Evolutionary conservation across 345 rosid species (phyloP).

Genomic region (Anastatica hierochuntica): DNA sequence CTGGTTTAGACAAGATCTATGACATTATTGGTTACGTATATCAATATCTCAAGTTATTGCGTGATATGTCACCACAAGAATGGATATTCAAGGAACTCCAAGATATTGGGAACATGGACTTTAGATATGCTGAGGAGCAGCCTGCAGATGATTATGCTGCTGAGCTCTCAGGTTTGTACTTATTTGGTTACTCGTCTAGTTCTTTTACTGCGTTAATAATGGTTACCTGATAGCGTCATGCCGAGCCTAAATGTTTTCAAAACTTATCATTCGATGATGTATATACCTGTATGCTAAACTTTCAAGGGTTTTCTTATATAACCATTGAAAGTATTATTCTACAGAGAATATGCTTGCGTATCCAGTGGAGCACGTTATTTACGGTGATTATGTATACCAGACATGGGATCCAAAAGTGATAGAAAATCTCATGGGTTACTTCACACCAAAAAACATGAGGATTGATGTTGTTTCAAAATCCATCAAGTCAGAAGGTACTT

Average conservation of each 20-base stretch:
- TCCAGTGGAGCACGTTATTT: slow-evolving; percentile 81
- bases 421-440: slow-evolving; percentile 46
- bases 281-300: neutral
- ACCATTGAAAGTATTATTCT: slow-evolving; percentile 10
- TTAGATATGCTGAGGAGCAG: slow-evolving; percentile 88
- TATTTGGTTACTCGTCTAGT: slow-evolving; percentile 10
- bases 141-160: slow-evolving; percentile 97
- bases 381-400: slow-evolving; percentile 69
- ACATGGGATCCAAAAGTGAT: slow-evolving; percentile 79
- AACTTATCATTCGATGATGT: slow-evolving; percentile 2
- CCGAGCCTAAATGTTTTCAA: neutral
- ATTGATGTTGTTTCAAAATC: slow-evolving; percentile 85
- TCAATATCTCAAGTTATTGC: slow-evolving; percentile 75
- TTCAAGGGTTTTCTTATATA: neutral
- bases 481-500: slow-evolving; percentile 50
- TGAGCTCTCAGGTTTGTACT: slow-evolving; percentile 71
- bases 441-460: slow-evolving; percentile 88
- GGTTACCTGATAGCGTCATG: slow-evolving; percentile 4
- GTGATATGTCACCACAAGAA: slow-evolving; percentile 69
- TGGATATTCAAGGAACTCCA: slow-evolving; percentile 98
- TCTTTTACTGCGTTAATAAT: neutral
- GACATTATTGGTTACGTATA: slow-evolving; percentile 74
- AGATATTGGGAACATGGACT: slow-evolving; percentile 89
- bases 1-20: slow-evolving; percentile 81
- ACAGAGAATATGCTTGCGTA: slow-evolving; percentile 80